Evolutionary conservation across 495 filamentous ascomycete species (phyloP).

Genomic region (Achaetomiella virescens): DNA sequence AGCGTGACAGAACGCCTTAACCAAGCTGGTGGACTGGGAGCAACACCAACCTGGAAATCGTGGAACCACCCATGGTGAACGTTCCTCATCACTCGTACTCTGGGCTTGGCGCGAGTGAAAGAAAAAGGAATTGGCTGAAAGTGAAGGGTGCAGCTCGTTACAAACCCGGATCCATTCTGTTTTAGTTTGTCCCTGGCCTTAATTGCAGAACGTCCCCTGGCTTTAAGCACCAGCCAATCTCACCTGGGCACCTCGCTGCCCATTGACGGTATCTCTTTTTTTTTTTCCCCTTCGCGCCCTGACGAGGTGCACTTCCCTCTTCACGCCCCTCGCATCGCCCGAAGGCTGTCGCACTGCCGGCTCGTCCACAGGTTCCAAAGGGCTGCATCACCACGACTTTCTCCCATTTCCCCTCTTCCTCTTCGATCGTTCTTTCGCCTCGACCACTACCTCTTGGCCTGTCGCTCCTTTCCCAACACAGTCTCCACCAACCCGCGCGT

Average conservation of each 20-base stretch:
- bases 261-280: slow-evolving; percentile 9
- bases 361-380: background rate
- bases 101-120: slow-evolving; percentile 8
- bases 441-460: slow-evolving; percentile 1
- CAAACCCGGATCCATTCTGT: slow-evolving; percentile 8
- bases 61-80: background rate
- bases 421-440: slow-evolving; percentile 2
- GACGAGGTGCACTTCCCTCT: slow-evolving; percentile 8
- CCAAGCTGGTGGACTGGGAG: background rate
- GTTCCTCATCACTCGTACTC: background rate
- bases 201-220: slow-evolving; percentile 12
- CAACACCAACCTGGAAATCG: background rate
- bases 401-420: background rate
- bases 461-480: slow-evolving; percentile 15
- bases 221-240: slow-evolving; percentile 22
- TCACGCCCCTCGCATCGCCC: slow-evolving; percentile 6
- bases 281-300: slow-evolving; percentile 12
- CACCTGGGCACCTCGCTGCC: slow-evolving; percentile 1
- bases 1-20: background rate
- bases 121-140: slow-evolving; percentile 11
- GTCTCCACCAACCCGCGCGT: slow-evolving; percentile 17
- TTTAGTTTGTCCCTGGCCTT: slow-evolving; percentile 17
- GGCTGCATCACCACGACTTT: background rate
- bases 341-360: slow-evolving; percentile 6
- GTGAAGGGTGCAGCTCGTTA: slow-evolving; percentile 14